These are phyloP conservation scores for Breviolum minutum DNA, from an alignment of 73 alveolate species.

Conservation along the genomic window DNA sequence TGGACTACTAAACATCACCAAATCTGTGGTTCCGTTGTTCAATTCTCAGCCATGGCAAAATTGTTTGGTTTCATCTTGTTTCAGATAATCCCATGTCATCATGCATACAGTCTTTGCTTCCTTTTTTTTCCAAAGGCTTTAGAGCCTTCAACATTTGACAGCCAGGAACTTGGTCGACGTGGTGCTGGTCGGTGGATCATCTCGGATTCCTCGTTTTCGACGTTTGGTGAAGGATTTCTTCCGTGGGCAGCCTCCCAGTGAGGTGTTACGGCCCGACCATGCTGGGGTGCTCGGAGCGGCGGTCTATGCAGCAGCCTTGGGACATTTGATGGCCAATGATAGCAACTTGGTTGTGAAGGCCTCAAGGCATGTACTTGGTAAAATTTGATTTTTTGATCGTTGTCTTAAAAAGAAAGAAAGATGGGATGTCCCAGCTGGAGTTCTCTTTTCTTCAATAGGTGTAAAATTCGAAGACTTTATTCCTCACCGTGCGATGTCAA, in stretches of 20 bases:
- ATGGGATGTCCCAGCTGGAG: background rate
- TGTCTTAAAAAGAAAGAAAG: background rate
- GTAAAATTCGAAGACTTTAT: too few relatives aligned
- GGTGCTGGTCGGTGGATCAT: constrained; percentile 89
- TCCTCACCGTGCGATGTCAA: too few relatives aligned
- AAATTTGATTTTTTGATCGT: too few relatives aligned
- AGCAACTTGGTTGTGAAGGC: background rate
- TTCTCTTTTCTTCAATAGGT: too few relatives aligned
- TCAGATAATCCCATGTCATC: too few relatives aligned
- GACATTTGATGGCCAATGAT: background rate
- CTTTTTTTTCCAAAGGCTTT: too few relatives aligned
- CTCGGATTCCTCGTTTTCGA: constrained; percentile 81
- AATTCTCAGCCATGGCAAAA: too few relatives aligned
- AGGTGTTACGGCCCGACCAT: constrained; percentile 82
- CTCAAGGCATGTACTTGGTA: background rate
- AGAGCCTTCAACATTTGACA: background rate
- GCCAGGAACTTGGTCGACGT: constrained; percentile 56
- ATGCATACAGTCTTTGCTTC: too few relatives aligned
- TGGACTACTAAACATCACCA: too few relatives aligned
- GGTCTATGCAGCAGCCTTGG: constrained; percentile 75
- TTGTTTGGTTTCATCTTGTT: too few relatives aligned
- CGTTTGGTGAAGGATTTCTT: constrained; percentile 84
- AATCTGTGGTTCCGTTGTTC: too few relatives aligned
- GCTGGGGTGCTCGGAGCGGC: constrained; percentile 93
- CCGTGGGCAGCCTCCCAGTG: constrained; percentile 81